Percentiles rank a stretch among this genome's conserved stretches.
These are phyloP conservation scores for Fusarium beomiforme DNA, from an alignment of 2,329 filamentous ascomycete genomes.

Conservation along the genomic window DNA sequence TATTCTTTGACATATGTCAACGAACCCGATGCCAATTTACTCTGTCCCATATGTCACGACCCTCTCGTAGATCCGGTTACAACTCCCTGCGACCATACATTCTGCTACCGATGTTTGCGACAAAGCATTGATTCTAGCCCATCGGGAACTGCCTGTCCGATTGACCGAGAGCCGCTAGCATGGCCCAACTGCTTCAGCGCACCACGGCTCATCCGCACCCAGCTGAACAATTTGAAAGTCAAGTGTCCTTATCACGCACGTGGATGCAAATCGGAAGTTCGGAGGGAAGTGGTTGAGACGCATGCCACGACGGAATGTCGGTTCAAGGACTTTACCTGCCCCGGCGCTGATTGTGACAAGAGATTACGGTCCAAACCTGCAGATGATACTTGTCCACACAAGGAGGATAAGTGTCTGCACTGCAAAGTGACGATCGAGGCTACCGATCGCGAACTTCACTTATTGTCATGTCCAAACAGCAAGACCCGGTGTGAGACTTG, in stretches of 20 bases:
- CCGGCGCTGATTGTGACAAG: slow-evolving; percentile 62
- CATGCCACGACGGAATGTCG: slow-evolving; percentile 68
- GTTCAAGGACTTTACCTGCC: slow-evolving; percentile 66
- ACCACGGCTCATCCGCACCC: slow-evolving; percentile 63
- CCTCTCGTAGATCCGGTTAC: slow-evolving; percentile 69
- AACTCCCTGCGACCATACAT: slow-evolving; percentile 72
- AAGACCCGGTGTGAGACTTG: slow-evolving; percentile 62
- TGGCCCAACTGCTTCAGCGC: slow-evolving; percentile 55
- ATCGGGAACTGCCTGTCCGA: slow-evolving; percentile 60
- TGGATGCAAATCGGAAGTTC: slow-evolving; percentile 62
- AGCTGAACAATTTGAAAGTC: slow-evolving; percentile 68
- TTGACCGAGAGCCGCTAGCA: slow-evolving; percentile 61
- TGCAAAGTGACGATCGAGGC: slow-evolving; percentile 62
- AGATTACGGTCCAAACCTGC: slow-evolving; percentile 61
- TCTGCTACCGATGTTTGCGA: slow-evolving; percentile 68
- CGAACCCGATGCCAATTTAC: slow-evolving; percentile 58
- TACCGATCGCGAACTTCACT: slow-evolving; percentile 51
- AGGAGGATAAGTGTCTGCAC: slow-evolving; percentile 60
- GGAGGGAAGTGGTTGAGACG: slow-evolving; percentile 63
- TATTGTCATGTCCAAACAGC: slow-evolving; percentile 56
- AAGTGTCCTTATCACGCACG: slow-evolving; percentile 64
- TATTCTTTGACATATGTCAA: slow-evolving; percentile 56
- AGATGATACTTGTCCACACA: slow-evolving; percentile 65
- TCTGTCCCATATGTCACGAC: slow-evolving; percentile 68
- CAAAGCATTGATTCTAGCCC: slow-evolving; percentile 53